Conservation (phyloP, 2,329 filamentous ascomycete genomes). For the Microcera coccophila region DNA sequence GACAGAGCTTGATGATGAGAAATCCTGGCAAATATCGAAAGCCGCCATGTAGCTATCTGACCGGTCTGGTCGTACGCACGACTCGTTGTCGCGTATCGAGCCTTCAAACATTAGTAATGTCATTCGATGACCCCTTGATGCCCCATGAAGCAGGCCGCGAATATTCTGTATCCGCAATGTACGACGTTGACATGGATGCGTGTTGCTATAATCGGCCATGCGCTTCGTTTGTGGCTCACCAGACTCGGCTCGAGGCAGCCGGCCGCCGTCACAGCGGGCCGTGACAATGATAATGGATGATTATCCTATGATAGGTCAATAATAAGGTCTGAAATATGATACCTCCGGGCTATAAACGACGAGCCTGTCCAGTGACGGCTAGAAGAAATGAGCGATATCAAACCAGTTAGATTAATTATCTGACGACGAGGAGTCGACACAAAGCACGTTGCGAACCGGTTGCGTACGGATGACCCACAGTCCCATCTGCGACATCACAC, state of each 20-base stretch:
- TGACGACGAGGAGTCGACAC: not conserved
- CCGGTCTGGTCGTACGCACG: not conserved
- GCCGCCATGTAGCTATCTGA: not conserved
- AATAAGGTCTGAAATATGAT: no score
- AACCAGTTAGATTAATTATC: not conserved
- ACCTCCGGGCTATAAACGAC: not conserved
- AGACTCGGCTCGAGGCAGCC: not conserved
- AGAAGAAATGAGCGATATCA: not conserved
- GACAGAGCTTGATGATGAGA: not conserved
- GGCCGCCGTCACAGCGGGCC: not conserved
- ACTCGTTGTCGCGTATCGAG: not conserved
- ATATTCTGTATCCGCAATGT: no score
- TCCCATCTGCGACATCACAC: not conserved
- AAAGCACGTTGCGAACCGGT: not conserved
- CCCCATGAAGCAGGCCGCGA: no score
- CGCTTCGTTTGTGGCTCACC: no score
- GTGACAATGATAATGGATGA: not conserved
- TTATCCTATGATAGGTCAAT: no score
- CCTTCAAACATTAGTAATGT: not conserved
- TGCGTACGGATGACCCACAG: not conserved
- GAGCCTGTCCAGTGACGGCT: not conserved
- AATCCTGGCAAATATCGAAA: not conserved
- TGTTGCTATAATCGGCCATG: not conserved
- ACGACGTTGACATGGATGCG: not conserved
- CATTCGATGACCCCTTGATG: no score